These are phyloP conservation scores for Ophiocordyceps polyrhachis-furcata DNA, from an alignment of 2,329 filamentous ascomycete genomes.

Conservation along the genomic window DNA sequence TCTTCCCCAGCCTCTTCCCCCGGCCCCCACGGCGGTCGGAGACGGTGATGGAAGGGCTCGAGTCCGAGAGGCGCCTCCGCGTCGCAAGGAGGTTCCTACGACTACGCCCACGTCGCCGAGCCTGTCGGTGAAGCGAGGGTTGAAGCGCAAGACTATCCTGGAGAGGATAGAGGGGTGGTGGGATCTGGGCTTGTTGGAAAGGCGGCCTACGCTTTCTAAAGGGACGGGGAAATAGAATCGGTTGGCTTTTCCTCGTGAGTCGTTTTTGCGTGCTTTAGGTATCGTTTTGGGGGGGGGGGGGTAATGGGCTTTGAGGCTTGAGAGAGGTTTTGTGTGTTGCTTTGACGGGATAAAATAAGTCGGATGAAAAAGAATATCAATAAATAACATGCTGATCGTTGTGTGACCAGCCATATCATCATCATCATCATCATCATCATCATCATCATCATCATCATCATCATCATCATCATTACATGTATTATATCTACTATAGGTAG, in stretches of 20 bases:
- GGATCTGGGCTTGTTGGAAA: slow-evolving; percentile 31
- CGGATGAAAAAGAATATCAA: too few relatives aligned
- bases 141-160: slow-evolving; percentile 27
- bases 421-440: too few relatives aligned
- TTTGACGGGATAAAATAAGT: too few relatives aligned
- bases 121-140: slow-evolving; percentile 8
- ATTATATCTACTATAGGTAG: too few relatives aligned
- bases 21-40: slow-evolving; percentile 18
- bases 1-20: slow-evolving; percentile 13
- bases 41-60: slow-evolving; percentile 7
- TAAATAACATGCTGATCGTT: too few relatives aligned
- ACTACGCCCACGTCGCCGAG: slow-evolving; percentile 3
- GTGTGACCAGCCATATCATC: too few relatives aligned
- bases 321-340: too few relatives aligned
- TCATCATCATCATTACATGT: too few relatives aligned
- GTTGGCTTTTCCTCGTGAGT: not conserved
- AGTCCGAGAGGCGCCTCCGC: slow-evolving; percentile 8
- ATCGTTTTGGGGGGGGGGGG: not conserved
- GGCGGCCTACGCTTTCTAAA: slow-evolving; percentile 15
- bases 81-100: slow-evolving; percentile 12
- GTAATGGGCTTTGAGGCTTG: too few relatives aligned
- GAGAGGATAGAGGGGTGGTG: slow-evolving; percentile 34
- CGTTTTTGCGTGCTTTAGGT: not conserved
- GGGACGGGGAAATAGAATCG: not conserved
- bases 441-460: too few relatives aligned